These are phyloP conservation scores for Amanita rubescens DNA, from an alignment of 768 basidiomycete genomes.

Conservation along the genomic window DNA sequence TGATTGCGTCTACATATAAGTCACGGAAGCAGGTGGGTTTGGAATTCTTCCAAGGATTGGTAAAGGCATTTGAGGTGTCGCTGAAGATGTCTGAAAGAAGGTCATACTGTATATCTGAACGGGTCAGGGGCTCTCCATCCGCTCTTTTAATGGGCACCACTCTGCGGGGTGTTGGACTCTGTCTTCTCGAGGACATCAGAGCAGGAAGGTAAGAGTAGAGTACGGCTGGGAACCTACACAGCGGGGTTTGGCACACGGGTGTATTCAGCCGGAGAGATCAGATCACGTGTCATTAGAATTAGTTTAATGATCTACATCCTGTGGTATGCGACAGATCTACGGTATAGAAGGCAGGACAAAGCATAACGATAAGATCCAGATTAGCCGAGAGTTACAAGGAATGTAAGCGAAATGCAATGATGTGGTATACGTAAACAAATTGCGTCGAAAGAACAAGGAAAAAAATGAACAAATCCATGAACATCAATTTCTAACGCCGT, in stretches of 20 bases:
- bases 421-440: slow-evolving; percentile 4
- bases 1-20: slow-evolving; percentile 44
- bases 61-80: slow-evolving; percentile 52
- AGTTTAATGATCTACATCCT: neutral
- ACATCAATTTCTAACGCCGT: neutral
- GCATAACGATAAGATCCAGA: neutral
- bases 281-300: slow-evolving; percentile 2
- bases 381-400: neutral
- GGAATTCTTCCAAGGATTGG: slow-evolving; percentile 32
- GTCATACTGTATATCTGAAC: slow-evolving; percentile 71
- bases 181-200: slow-evolving; percentile 28
- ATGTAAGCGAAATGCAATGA: slow-evolving; percentile 6
- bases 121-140: slow-evolving; percentile 61
- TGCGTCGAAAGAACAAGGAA: neutral
- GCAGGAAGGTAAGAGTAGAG: neutral
- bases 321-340: slow-evolving; percentile 1
- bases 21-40: slow-evolving; percentile 50
- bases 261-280: neutral
- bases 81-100: slow-evolving; percentile 72
- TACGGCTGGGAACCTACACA: slow-evolving; percentile 4
- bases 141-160: slow-evolving; percentile 40
- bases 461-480: neutral
- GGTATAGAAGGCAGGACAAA: neutral
- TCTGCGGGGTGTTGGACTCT: slow-evolving; percentile 35
- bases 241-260: neutral